Percentiles rank a stretch among this genome's conserved stretches.
These are phyloP conservation scores for Ophiocordyceps robertsii DNA, from an alignment of 2,329 filamentous ascomycete species.

Conservation along the genomic window DNA sequence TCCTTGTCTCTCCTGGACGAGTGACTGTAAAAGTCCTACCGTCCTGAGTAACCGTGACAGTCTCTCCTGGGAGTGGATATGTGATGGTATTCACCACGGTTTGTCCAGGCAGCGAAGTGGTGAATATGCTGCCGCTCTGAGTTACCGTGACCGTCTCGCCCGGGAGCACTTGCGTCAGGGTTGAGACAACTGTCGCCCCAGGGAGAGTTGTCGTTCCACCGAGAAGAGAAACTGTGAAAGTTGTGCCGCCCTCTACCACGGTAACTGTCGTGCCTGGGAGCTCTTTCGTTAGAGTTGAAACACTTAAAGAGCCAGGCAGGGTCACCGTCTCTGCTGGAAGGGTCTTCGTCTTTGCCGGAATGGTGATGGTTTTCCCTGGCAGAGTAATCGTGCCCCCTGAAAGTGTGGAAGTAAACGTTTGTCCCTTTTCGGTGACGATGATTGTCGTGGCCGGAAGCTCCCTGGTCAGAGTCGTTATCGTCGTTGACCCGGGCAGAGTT, in stretches of 20 bases:
- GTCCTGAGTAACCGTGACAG: background rate
- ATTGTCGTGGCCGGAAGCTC: background rate
- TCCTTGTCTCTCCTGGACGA: conserved; percentile 10
- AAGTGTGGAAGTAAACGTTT: background rate
- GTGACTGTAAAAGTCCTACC: conserved; percentile 10
- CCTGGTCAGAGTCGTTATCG: background rate
- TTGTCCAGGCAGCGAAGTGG: background rate
- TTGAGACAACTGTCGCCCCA: background rate
- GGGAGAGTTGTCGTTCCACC: background rate
- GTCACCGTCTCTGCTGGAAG: conserved; percentile 2
- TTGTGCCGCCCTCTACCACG: background rate
- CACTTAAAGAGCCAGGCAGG: background rate
- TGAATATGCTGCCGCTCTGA: background rate
- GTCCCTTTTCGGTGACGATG: background rate
- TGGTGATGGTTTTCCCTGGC: conserved; percentile 2
- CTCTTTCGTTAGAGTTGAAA: conserved; percentile 2
- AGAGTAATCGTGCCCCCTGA: conserved; percentile 3
- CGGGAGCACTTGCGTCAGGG: background rate
- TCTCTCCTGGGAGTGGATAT: background rate
- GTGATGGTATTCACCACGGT: background rate
- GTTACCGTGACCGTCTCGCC: conserved; percentile 5
- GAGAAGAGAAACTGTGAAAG: background rate
- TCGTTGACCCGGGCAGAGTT: background rate
- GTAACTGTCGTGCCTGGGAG: no score
- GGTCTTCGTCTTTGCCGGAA: background rate